Evolutionary conservation across 192 early-diverging fungal species (phyloP), one percentile per base, ranked within the genome.

Genomic region (Chytriomyces sp.): DNA sequence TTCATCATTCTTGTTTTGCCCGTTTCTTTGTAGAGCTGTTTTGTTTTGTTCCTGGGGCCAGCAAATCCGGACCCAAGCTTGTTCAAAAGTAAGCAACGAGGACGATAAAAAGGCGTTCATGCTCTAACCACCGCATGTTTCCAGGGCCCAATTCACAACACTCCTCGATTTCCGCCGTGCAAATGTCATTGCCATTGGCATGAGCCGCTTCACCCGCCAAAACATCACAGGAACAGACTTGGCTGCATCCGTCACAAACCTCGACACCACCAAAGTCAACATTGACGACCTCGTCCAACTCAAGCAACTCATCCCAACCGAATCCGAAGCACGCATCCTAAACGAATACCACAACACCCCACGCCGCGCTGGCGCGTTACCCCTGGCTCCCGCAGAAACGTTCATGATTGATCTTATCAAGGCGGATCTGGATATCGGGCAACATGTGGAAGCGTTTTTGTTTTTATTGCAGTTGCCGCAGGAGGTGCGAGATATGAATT

Each of bases 151-250:
- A 75, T 88, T 81, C 79, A 88, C 84, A 13, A 86, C 80, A 24
- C 72, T 89, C 16, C 77, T 89, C 24, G 85, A 88, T 62, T 75
- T 86, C 28, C 79, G 88, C 4, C 83, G 88, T 11, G 86, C 87
- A 3, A 87, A 89, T 50, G 89, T 89, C 50, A 84, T 89, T 64
- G 79, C 85, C 28, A 89, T 89, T 64, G 82, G 83, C 16, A 70
- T 89, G 24, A 81, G 83, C 10, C 73, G 82, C 8, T 89, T 84
- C 61, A 81, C 79, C 4, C 80, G 88, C n/a, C 79, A 79, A 28
- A 81, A 83, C n/a, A 50, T 89, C 24, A 79, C 57, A 8, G 67
- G 80, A 18, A 28, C 49, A 28, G 71, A 79, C 9, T 46, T 89
- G 18, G 48, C 78, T 5, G 57, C 28, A 0, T 77, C 82, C 3